Percentiles rank a stretch among this genome's conserved stretches.
Evolutionary conservation across 2,329 filamentous ascomycete species (phyloP).

Genomic region (Alternaria conjuncta): DNA sequence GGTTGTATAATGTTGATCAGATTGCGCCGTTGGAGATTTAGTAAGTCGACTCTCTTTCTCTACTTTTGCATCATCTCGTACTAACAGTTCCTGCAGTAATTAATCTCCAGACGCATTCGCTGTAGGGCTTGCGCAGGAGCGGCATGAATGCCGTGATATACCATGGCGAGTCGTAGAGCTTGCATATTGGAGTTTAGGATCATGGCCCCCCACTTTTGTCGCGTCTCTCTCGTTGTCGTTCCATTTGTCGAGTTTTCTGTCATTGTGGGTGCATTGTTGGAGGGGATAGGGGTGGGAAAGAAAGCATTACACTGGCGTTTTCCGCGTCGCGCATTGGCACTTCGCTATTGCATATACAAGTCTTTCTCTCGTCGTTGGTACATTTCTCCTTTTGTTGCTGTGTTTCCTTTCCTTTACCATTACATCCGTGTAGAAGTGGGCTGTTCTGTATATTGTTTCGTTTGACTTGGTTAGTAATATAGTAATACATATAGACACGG

Average conservation of each 20-base stretch:
- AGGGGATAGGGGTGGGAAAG: neutral
- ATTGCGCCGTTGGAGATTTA: conserved; percentile 97
- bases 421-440: neutral
- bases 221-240: neutral
- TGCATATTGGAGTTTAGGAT: neutral
- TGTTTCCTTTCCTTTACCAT: neutral
- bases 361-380: neutral
- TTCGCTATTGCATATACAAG: neutral
- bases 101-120: neutral
- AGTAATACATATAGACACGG: neutral
- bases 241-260: neutral
- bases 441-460: neutral
- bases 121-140: neutral
- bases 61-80: no score
- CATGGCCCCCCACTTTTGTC: neutral
- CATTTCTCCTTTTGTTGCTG: neutral
- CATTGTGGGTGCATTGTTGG: neutral
- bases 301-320: neutral
- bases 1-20: conserved; percentile 95
- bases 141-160: neutral
- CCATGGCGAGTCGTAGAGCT: neutral
- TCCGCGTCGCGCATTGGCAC: neutral
- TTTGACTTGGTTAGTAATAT: neutral
- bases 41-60: no score
- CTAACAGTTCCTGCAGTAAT: neutral